A percentile compares a stretch with the other conserved stretches of the same genome.
Conservation (phyloP, 2,329 filamentous ascomycete genomes). For the Colletotrichum australisinense region DNA sequence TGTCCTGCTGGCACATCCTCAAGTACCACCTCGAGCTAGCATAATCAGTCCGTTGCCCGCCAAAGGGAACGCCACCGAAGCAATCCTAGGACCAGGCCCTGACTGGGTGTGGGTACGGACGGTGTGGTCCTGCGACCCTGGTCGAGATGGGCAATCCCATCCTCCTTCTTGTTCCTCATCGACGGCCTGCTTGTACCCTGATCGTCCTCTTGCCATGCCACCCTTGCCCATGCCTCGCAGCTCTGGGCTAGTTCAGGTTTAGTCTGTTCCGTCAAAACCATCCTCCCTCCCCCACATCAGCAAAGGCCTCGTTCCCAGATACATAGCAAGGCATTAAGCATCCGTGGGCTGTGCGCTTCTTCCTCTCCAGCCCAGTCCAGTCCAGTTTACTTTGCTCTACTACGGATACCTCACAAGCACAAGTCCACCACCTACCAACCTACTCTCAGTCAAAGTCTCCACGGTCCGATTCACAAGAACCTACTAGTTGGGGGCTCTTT, state of each 20-base stretch:
- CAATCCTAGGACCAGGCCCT: constrained; percentile 36
- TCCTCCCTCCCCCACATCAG: constrained; percentile 45
- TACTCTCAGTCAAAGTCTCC: constrained; percentile 10
- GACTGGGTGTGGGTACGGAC: constrained; percentile 32
- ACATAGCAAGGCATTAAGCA: constrained; percentile 47
- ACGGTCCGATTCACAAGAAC: constrained; percentile 37
- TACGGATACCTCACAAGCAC: background rate
- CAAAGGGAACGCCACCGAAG: constrained; percentile 38
- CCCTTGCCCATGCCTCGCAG: constrained; percentile 52
- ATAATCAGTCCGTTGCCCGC: constrained; percentile 34
- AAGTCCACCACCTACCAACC: no score
- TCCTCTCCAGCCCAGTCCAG: constrained; percentile 39
- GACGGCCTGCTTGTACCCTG: constrained; percentile 38
- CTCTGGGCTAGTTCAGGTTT: constrained; percentile 51
- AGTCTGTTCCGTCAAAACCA: constrained; percentile 49
- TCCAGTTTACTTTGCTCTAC: constrained; percentile 39
- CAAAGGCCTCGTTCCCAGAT: constrained; percentile 44
- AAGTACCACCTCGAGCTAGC: constrained; percentile 35
- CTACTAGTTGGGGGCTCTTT: constrained; percentile 36
- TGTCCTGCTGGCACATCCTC: constrained; percentile 30
- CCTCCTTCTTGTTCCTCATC: constrained; percentile 30
- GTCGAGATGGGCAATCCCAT: constrained; percentile 32
- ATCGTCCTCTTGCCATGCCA: constrained; percentile 46
- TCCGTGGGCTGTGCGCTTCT: constrained; percentile 40
- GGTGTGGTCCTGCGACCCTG: constrained; percentile 33